These are phyloP conservation scores for Mycena indigotica DNA, from an alignment of 768 basidiomycete species.

Conservation along the genomic window DNA sequence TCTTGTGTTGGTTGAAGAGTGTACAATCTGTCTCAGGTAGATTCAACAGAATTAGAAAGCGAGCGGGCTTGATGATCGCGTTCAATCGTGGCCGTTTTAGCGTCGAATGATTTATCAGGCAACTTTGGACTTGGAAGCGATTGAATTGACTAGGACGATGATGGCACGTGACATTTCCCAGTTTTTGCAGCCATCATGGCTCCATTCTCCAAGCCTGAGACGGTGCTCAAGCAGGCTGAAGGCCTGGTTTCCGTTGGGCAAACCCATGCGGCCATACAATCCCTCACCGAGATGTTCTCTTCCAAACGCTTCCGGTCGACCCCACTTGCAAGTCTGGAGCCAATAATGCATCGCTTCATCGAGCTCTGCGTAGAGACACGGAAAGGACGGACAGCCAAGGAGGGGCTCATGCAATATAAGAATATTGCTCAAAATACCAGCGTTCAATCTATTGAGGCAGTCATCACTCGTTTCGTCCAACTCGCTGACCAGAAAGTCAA, in stretches of 20 bases:
- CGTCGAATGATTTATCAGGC: too few relatives aligned
- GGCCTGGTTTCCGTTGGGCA: conserved; percentile 92
- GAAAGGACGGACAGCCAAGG: conserved; percentile 91
- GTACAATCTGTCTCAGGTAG: neutral
- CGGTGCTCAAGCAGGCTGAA: conserved; percentile 79
- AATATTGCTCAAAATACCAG: conserved; percentile 95
- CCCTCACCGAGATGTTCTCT: conserved; percentile 88
- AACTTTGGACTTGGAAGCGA: too few relatives aligned
- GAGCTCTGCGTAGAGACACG: conserved; percentile 95
- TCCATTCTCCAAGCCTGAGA: neutral
- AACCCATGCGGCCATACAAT: conserved; percentile 86
- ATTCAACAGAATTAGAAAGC: neutral
- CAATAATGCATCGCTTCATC: conserved; percentile 94
- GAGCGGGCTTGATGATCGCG: too few relatives aligned
- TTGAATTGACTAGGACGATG: too few relatives aligned
- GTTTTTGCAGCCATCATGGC: neutral
- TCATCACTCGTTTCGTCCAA: conserved; percentile 84
- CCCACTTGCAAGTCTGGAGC: conserved; percentile 84
- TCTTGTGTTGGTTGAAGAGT: neutral
- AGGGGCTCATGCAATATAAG: conserved; percentile 96
- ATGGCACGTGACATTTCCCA: neutral
- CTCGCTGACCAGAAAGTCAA: conserved; percentile 80
- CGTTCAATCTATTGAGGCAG: conserved; percentile 88
- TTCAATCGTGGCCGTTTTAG: too few relatives aligned
- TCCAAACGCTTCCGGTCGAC: conserved; percentile 95